Evolutionary conservation across 2,329 filamentous ascomycete species (phyloP).

Genomic region (Verticillium nonalfalfae): DNA sequence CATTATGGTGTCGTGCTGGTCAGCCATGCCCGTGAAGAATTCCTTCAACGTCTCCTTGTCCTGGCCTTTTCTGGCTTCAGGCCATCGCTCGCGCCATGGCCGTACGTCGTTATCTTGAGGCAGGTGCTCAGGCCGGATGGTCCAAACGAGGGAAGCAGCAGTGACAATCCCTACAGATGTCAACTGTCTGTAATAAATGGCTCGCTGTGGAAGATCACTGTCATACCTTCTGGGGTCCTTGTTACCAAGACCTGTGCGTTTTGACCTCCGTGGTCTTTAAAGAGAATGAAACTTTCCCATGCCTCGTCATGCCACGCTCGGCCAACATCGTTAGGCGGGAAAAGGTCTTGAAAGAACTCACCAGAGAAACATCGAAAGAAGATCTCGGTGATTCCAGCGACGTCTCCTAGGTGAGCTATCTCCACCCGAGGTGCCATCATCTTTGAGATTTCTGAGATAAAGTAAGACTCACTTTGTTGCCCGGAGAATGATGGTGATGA

Average conservation of each 20-base stretch:
- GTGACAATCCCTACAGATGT: background rate
- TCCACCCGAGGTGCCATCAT: conserved; percentile 2
- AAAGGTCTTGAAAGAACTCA: conserved; percentile 7
- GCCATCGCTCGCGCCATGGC: conserved; percentile 9
- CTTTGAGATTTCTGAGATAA: too few relatives aligned
- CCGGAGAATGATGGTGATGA: too few relatives aligned
- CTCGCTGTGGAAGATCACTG: background rate
- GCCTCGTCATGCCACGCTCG: conserved; percentile 4
- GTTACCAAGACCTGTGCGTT: conserved; percentile 8
- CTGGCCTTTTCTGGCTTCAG: conserved; percentile 6
- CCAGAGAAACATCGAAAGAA: conserved; percentile 9
- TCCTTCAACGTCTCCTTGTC: conserved; percentile 6
- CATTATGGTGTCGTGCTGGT: conserved; percentile 11
- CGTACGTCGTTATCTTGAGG: conserved; percentile 6
- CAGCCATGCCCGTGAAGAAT: conserved; percentile 11
- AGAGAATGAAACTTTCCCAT: conserved; percentile 4
- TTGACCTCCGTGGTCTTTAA: conserved; percentile 1
- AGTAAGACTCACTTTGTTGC: too few relatives aligned
- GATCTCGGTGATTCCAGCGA: conserved; percentile 4
- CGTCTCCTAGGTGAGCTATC: conserved; percentile 4
- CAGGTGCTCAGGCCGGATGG: conserved; percentile 6
- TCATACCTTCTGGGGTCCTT: conserved; percentile 3
- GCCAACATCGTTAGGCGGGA: conserved; percentile 8
- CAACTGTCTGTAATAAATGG: background rate
- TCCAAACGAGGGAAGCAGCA: conserved; percentile 5